Percentiles rank a stretch among this genome's conserved stretches.
phyloP scores from a whole-genome alignment of 495 filamentous ascomycete species.

The Podospora comata region DNA sequence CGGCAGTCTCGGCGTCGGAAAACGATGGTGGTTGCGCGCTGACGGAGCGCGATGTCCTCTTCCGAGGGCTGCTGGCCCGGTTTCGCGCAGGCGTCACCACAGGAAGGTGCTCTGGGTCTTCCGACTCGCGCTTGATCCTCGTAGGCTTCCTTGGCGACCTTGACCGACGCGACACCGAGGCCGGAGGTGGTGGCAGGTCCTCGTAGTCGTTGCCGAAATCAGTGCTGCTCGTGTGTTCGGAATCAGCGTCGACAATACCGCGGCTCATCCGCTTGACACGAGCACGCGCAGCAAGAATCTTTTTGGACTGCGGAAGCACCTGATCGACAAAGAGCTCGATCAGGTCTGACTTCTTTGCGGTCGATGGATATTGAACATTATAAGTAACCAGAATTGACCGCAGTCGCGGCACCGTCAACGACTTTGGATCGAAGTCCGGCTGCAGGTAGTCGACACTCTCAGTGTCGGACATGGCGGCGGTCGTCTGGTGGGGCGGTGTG shows the following conservation, averaged over 20 bases:
- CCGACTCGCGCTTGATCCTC: conserved; percentile 43
- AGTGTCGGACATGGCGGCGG: conserved; percentile 53
- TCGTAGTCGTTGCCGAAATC: conserved; percentile 46
- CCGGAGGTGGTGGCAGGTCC: conserved; percentile 41
- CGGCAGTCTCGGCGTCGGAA: conserved; percentile 50
- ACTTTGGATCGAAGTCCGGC: conserved; percentile 75
- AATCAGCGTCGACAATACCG: conserved; percentile 78
- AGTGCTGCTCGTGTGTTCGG: conserved; percentile 42
- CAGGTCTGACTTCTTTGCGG: conserved; percentile 82
- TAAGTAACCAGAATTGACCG: conserved; percentile 86
- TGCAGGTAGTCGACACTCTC: conserved; percentile 79
- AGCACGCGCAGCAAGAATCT: conserved; percentile 68
- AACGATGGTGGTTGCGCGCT: conserved; percentile 44
- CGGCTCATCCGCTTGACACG: conserved; percentile 73
- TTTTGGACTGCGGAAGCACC: conserved; percentile 71
- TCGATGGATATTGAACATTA: conserved; percentile 74
- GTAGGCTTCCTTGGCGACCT: conserved; percentile 48
- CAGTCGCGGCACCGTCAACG: conserved; percentile 78
- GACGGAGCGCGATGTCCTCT: conserved; percentile 48
- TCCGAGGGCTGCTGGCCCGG: conserved; percentile 44
- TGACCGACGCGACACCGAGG: conserved; percentile 32
- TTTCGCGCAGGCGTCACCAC: conserved; percentile 33
- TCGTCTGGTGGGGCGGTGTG: background rate
- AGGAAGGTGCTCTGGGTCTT: conserved; percentile 43
- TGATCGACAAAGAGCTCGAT: conserved; percentile 78